These are phyloP conservation scores for Coniophora puteana DNA, from an alignment of 1,284 basidiomycete genomes.

Conservation along the genomic window DNA sequence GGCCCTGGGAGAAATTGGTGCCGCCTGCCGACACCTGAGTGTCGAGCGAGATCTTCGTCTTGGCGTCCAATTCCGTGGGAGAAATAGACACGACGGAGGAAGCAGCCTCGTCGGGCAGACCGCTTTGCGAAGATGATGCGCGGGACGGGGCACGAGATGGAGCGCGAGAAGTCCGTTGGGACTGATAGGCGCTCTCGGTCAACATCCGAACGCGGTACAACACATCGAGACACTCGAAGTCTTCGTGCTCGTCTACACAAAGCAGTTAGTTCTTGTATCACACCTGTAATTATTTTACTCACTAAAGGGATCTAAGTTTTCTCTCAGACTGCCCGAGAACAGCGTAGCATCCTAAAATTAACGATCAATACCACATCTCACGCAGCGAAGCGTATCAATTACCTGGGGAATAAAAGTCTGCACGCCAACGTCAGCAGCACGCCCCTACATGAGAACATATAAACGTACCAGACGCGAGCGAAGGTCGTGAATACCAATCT, in stretches of 20 bases:
- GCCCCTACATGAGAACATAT: not conserved
- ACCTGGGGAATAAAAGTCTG: slow-evolving; percentile 83
- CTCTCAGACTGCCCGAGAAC: slow-evolving; percentile 83
- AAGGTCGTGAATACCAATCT: slow-evolving; percentile 83
- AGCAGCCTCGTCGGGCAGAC: not conserved
- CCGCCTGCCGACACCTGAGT: slow-evolving; percentile 63
- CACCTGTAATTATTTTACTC: slow-evolving; percentile 11
- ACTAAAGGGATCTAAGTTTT: slow-evolving; percentile 87
- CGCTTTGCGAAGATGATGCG: slow-evolving; percentile 2
- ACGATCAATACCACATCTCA: slow-evolving; percentile 10
- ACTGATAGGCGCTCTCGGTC: slow-evolving; percentile 39
- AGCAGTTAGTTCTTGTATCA: not conserved
- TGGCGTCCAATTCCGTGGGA: slow-evolving; percentile 30
- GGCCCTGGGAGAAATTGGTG: slow-evolving; percentile 70
- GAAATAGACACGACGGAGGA: slow-evolving; percentile 13
- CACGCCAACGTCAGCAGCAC: not conserved
- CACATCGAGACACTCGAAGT: slow-evolving; percentile 69
- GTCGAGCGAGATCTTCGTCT: slow-evolving; percentile 47
- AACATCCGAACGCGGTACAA: slow-evolving; percentile 48
- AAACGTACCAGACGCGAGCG: slow-evolving; percentile 64
- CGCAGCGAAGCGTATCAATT: slow-evolving; percentile 14
- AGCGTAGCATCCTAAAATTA: slow-evolving; percentile 67
- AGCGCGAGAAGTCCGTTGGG: slow-evolving; percentile 43
- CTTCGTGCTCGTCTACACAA: slow-evolving; percentile 69
- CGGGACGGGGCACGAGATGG: slow-evolving; percentile 49